These are phyloP conservation scores for Scheffersomyces parashehatae DNA, from an alignment of 1,139 yeast genomes.

Conservation along the genomic window DNA sequence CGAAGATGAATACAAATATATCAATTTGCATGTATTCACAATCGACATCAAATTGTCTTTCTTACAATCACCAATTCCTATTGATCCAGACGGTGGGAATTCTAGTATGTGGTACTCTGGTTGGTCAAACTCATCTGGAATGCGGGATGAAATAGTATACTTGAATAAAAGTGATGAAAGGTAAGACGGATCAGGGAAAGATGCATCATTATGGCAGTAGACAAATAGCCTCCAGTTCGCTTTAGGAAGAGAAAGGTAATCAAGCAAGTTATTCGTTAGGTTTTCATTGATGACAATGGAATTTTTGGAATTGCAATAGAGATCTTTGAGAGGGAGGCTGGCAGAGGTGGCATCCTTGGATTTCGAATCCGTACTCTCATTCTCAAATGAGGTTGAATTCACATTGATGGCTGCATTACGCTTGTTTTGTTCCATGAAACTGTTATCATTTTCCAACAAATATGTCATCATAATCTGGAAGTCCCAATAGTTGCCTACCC, in stretches of 20 bases:
- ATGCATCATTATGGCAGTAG: conserved; percentile 55
- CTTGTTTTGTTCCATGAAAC: conserved; percentile 9
- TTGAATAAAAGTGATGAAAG: conserved; percentile 38
- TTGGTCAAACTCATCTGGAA: conserved; percentile 15
- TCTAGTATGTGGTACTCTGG: conserved; percentile 45
- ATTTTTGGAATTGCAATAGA: conserved; percentile 52
- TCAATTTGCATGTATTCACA: conserved; percentile 62
- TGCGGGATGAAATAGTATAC: conserved; percentile 28
- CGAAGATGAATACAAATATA: conserved; percentile 43
- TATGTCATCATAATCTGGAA: conserved; percentile 37
- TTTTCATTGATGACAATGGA: conserved; percentile 44
- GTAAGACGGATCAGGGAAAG: conserved; percentile 48
- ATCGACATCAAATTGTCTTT: conserved; percentile 56
- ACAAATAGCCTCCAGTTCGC: conserved; percentile 42
- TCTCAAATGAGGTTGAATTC: conserved; percentile 2
- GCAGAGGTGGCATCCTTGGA: not conserved
- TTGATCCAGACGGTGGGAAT: conserved; percentile 84
- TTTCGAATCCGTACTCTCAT: too few species aligned
- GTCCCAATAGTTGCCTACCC: conserved; percentile 77
- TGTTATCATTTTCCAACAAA: conserved; percentile 14
- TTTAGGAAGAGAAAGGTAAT: conserved; percentile 33
- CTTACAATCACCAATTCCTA: conserved; percentile 70
- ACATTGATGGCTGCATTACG: not conserved
- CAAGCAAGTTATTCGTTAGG: conserved; percentile 8
- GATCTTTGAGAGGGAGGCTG: conserved; percentile 18